A percentile compares a stretch with the other conserved stretches of the same genome.
Conservation (phyloP, 176 grass and related monocot species). For the Oryza glaberrima region DNA sequence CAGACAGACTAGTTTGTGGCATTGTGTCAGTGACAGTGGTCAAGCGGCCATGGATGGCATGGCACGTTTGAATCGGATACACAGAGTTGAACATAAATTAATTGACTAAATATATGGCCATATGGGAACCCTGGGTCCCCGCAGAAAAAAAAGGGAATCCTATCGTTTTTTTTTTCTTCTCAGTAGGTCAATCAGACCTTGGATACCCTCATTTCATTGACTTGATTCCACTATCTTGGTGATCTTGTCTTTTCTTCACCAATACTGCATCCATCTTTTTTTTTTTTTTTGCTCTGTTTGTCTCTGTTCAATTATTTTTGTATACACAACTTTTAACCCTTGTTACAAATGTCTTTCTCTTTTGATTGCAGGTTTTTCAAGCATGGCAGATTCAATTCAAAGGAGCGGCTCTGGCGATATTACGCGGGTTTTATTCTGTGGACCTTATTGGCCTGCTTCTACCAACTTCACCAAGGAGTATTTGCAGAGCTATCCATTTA, state of each 20-base stretch:
- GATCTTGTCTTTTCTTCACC: not conserved
- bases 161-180: not conserved
- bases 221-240: not conserved
- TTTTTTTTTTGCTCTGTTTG: not conserved
- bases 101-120: too few relatives aligned
- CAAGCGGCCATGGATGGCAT: too few relatives aligned
- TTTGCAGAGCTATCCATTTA: conserved; percentile 71
- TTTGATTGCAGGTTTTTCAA: conserved; percentile 52
- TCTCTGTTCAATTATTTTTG: not conserved
- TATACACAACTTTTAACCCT: not conserved
- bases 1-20: too few relatives aligned
- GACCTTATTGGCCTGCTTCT: conserved; percentile 65
- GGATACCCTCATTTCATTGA: too few relatives aligned
- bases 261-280: not conserved
- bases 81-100: too few relatives aligned
- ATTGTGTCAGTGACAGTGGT: too few relatives aligned
- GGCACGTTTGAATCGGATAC: too few relatives aligned
- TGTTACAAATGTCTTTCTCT: not conserved
- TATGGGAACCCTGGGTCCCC: too few relatives aligned
- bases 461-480: conserved; percentile 80
- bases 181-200: not conserved
- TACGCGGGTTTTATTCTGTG: conserved; percentile 81
- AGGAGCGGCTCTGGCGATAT: conserved; percentile 10
- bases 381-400: conserved; percentile 42
- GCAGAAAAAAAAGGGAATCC: not conserved